Conservation (phyloP, 2,329 filamentous ascomycete genomes). For the Cytospora chrysosperma region DNA sequence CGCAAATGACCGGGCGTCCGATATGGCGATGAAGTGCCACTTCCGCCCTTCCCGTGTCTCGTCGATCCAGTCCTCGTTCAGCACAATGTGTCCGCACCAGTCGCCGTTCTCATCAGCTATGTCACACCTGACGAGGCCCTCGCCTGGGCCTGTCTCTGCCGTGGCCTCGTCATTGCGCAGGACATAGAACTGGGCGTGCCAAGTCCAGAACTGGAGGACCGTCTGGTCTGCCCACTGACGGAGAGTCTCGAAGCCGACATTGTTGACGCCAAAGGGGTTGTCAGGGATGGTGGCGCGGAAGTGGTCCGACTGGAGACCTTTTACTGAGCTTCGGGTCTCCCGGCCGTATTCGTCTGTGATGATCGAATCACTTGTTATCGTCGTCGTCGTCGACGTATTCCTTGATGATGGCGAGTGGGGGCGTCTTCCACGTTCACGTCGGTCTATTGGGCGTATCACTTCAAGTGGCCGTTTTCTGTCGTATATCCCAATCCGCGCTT, state of each 20-base stretch:
- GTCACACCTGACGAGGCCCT: conserved; percentile 28
- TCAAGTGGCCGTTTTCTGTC: no score
- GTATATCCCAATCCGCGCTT: no score
- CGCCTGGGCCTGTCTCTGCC: background rate
- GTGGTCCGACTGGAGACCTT: background rate
- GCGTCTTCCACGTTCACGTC: no score
- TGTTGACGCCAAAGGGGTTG: conserved; percentile 14
- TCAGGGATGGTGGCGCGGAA: background rate
- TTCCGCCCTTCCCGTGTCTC: background rate
- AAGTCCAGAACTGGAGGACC: conserved; percentile 36
- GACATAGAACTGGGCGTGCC: conserved; percentile 28
- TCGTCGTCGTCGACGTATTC: background rate
- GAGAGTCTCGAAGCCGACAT: background rate
- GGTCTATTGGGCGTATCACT: no score
- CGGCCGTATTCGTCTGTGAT: background rate
- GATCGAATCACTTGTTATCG: background rate
- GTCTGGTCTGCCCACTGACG: conserved; percentile 16
- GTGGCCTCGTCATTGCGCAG: background rate
- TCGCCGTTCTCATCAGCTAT: conserved; percentile 33
- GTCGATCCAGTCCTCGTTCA: conserved; percentile 28
- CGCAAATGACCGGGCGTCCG: conserved; percentile 35
- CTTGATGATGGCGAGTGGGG: no score
- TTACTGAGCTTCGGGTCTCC: background rate
- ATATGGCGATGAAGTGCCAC: conserved; percentile 35
- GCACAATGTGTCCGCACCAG: conserved; percentile 35